Conservation (phyloP, 805 yeast genomes). For the Candida pseudofarinosa region DNA sequence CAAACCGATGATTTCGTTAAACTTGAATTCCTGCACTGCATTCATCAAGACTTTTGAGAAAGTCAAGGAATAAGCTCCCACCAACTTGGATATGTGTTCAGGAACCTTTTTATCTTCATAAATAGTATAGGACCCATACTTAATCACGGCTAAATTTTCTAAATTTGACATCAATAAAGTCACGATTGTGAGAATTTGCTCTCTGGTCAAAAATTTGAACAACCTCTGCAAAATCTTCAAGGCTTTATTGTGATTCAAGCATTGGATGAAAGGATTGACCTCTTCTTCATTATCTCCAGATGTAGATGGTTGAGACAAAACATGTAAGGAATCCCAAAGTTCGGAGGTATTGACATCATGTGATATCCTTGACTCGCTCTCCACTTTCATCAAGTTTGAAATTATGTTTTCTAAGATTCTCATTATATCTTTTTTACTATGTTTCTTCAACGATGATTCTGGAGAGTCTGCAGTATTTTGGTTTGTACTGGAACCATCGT, state of each 20-base stretch:
- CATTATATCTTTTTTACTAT: slow-evolving; percentile 45
- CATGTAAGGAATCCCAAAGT: slow-evolving; percentile 76
- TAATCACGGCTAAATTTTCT: slow-evolving; percentile 72
- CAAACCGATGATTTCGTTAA: slow-evolving; percentile 73
- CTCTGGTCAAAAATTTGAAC: slow-evolving; percentile 73
- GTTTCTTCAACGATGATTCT: slow-evolving; percentile 26
- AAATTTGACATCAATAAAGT: slow-evolving; percentile 77
- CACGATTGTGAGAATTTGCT: slow-evolving; percentile 71
- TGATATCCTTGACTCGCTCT: slow-evolving; percentile 49
- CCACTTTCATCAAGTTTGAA: slow-evolving; percentile 71
- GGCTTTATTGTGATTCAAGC: slow-evolving; percentile 80
- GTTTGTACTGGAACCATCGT: slow-evolving; percentile 13
- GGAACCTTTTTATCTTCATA: slow-evolving; percentile 52
- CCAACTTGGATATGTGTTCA: slow-evolving; percentile 49
- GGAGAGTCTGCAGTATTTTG: slow-evolving; percentile 25
- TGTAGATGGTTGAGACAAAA: slow-evolving; percentile 58
- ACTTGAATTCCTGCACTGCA: slow-evolving; percentile 75
- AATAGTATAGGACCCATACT: slow-evolving; percentile 73
- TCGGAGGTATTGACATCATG: slow-evolving; percentile 33
- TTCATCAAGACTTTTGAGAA: slow-evolving; percentile 81
- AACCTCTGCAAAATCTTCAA: slow-evolving; percentile 85
- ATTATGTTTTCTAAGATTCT: slow-evolving; percentile 75
- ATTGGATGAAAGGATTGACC: slow-evolving; percentile 77
- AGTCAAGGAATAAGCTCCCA: slow-evolving; percentile 75
- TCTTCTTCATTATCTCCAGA: slow-evolving; percentile 44